phyloP scores from a whole-genome alignment of 1,284 basidiomycete genomes.

The Melampsora larici-populina region DNA sequence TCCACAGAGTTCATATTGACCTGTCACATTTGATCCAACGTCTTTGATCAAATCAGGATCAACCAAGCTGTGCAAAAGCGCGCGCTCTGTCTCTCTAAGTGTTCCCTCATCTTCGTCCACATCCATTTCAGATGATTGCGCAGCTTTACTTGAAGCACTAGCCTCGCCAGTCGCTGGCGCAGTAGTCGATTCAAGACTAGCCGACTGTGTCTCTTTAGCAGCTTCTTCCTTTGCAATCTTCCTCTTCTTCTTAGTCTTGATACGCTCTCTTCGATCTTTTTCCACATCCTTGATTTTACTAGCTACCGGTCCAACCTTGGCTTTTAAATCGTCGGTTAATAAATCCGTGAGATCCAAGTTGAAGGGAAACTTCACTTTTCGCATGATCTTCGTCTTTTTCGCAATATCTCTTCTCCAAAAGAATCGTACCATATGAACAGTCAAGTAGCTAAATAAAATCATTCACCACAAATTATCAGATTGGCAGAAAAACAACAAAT shows the following conservation, averaged over 20 bases:
- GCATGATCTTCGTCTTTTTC: slow-evolving; percentile 91
- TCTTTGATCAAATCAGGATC: slow-evolving; percentile 66
- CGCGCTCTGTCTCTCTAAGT: slow-evolving; percentile 61
- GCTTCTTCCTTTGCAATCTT: slow-evolving; percentile 57
- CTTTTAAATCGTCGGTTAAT: slow-evolving; percentile 68
- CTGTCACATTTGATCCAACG: slow-evolving; percentile 63
- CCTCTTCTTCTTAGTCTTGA: slow-evolving; percentile 73
- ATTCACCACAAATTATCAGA: not conserved
- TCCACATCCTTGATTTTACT: slow-evolving; percentile 70
- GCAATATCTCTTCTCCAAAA: slow-evolving; percentile 87
- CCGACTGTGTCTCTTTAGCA: slow-evolving; percentile 51
- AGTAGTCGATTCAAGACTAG: slow-evolving; percentile 1
- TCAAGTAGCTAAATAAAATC: slow-evolving; percentile 60
- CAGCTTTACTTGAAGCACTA: not conserved
- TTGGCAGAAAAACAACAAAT: too few species aligned
- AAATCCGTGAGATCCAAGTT: slow-evolving; percentile 82
- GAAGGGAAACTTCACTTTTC: slow-evolving; percentile 86
- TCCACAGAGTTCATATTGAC: slow-evolving; percentile 74
- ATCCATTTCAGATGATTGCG: slow-evolving; percentile 37
- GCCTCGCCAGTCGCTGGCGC: slow-evolving; percentile 6
- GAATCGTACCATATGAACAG: slow-evolving; percentile 87
- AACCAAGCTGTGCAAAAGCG: slow-evolving; percentile 65
- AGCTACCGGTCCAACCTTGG: slow-evolving; percentile 61
- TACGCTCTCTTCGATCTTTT: slow-evolving; percentile 77
- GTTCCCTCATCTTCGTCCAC: slow-evolving; percentile 46